phyloP scores from a whole-genome alignment of 495 filamentous ascomycete species.

The Trichocladium uniseriatum region DNA sequence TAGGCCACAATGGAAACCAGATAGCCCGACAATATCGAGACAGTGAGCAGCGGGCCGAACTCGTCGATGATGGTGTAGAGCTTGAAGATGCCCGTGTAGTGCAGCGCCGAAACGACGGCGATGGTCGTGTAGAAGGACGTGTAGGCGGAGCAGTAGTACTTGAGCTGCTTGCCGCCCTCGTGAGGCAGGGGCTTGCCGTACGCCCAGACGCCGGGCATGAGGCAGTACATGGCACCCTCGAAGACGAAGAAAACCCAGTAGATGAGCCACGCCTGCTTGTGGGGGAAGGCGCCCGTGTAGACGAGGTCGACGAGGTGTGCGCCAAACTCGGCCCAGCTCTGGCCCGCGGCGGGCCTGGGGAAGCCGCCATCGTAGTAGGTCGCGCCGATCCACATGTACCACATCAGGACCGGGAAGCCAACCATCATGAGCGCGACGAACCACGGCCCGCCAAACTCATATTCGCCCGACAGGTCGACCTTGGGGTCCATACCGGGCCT shows the following conservation, averaged over 20 bases:
- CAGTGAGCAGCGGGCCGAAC: conserved; percentile 82
- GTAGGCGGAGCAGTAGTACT: conserved; percentile 88
- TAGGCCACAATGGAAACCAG: conserved; percentile 74
- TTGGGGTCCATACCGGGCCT: conserved; percentile 60
- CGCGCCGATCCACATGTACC: conserved; percentile 97
- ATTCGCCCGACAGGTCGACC: conserved; percentile 69
- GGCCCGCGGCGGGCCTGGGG: conserved; percentile 54
- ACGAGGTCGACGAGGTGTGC: conserved; percentile 57
- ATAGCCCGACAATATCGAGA: conserved; percentile 84
- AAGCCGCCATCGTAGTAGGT: conserved; percentile 81
- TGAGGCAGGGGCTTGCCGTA: conserved; percentile 82
- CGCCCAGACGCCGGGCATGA: conserved; percentile 72
- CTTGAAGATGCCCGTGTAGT: conserved; percentile 75
- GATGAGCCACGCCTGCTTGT: conserved; percentile 70
- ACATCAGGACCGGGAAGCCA: conserved; percentile 88
- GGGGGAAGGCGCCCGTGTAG: conserved; percentile 74
- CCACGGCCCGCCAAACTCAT: conserved; percentile 79
- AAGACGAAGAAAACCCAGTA: conserved; percentile 90
- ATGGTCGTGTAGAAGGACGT: conserved; percentile 84
- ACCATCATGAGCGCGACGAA: conserved; percentile 81
- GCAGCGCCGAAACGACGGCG: conserved; percentile 52
- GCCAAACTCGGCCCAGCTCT: conserved; percentile 60
- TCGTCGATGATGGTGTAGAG: conserved; percentile 93
- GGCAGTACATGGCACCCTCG: conserved; percentile 70
- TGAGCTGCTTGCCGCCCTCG: conserved; percentile 69